Percentiles rank a stretch among this genome's conserved stretches.
phyloP scores from a whole-genome alignment of 768 basidiomycete species.

The Podaxis sp. region DNA sequence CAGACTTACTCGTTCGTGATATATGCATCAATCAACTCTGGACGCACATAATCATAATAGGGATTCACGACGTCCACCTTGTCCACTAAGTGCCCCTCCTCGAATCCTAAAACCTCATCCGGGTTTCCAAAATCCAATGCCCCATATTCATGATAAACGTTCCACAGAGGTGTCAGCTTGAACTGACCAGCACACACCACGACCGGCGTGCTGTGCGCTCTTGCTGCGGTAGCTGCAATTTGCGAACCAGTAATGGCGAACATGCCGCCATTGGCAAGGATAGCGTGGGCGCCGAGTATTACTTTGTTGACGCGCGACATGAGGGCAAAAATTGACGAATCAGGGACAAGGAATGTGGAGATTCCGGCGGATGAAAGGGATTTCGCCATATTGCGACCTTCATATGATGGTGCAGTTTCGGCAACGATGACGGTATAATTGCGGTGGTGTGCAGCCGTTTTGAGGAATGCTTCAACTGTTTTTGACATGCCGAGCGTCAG shows the following conservation, averaged over 20 bases:
- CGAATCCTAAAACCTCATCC: conserved; percentile 62
- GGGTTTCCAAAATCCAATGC: conserved; percentile 80
- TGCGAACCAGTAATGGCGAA: conserved; percentile 87
- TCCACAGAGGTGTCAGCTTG: conserved; percentile 92
- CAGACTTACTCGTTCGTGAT: conserved; percentile 92
- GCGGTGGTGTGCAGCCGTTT: conserved; percentile 82
- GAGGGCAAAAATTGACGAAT: conserved; percentile 92
- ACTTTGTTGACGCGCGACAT: conserved; percentile 98
- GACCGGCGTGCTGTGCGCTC: conserved; percentile 87
- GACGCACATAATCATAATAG: conserved; percentile 94
- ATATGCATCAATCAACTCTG: conserved; percentile 89
- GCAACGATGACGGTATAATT: conserved; percentile 97
- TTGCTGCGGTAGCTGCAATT: conserved; percentile 83
- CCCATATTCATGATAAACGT: conserved; percentile 82
- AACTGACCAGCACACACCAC: conserved; percentile 96
- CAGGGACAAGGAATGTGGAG: conserved; percentile 95
- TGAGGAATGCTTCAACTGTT: conserved; percentile 93
- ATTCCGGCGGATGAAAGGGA: conserved; percentile 80
- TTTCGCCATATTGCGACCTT: conserved; percentile 82
- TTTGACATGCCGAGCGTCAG: conserved; percentile 80
- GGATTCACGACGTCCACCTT: conserved; percentile 93
- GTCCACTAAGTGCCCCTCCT: conserved; percentile 77
- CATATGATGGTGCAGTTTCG: conserved; percentile 91
- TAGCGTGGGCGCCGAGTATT: conserved; percentile 91
- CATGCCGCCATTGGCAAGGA: conserved; percentile 96